Conservation (phyloP, 139 green algal genomes). For the Nannochloris sp. region DNA sequence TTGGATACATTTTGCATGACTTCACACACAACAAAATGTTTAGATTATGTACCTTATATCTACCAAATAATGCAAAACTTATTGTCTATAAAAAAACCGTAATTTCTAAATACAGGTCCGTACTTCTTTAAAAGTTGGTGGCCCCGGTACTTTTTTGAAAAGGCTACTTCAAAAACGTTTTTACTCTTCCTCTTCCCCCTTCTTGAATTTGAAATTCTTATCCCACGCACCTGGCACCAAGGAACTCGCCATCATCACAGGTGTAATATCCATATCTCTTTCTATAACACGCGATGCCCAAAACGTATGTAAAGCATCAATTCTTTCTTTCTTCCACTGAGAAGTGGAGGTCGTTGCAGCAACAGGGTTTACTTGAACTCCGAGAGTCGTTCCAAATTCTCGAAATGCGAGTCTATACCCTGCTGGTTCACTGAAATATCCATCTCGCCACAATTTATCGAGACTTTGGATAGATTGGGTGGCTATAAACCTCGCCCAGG, state of each 20-base stretch:
- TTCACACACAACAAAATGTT: no score
- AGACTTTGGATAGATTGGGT: slow-evolving; percentile 3
- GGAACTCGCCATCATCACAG: slow-evolving; percentile 22
- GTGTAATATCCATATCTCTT: slow-evolving; percentile 30
- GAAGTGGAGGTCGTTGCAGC: not conserved
- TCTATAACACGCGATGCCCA: slow-evolving; percentile 11
- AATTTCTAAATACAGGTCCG: no score
- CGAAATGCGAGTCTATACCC: slow-evolving; percentile 36
- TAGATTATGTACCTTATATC: no score
- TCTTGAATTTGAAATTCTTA: not conserved
- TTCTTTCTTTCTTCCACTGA: not conserved
- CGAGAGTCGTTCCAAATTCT: slow-evolving; percentile 45
- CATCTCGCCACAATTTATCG: slow-evolving; percentile 23
- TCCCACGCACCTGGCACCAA: slow-evolving; percentile 16
- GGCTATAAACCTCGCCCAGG: not conserved
- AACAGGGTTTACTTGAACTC: slow-evolving; percentile 22
- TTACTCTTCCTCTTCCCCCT: not conserved
- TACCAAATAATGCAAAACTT: no score
- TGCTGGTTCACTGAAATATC: slow-evolving; percentile 11
- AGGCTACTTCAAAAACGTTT: not conserved
- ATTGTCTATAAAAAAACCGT: no score
- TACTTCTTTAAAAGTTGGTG: no score
- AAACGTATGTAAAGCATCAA: slow-evolving; percentile 11
- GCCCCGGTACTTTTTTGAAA: no score
- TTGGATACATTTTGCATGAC: no score